Evolutionary conservation across 2,329 filamentous ascomycete species (phyloP), one percentile per base, ranked within the genome.

Genomic region (Colletotrichum agaves): DNA sequence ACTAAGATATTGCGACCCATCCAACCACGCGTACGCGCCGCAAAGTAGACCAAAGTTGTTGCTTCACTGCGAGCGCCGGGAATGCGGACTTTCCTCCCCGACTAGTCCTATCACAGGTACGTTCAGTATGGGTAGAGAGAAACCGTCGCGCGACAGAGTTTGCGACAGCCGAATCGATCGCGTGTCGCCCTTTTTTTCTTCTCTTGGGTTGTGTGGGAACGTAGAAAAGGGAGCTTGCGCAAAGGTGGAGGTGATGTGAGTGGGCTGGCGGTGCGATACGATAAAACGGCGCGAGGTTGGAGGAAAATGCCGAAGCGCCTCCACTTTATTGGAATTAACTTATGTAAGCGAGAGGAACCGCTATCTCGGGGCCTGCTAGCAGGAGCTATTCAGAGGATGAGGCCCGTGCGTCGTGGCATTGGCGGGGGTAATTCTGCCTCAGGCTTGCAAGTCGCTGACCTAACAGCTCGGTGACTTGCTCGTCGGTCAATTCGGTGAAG

Each of bases 281-380:
- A 65, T 68, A 53, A 68, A 68, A 64, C 61, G 65, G 61, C 65
- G 65, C 65, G 65, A 68, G 65, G 65, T 60, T 68, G 65, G 61
- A 60, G 35, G 61, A 65, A 64, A 68, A 65, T 65, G 65, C 65
- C 65, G 65, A 68, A 41, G 33, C 39, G 47, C 46, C 65, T 65
- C 65, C 65, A 68, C 61, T 49, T 7, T 41, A 4, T 23, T 49
- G 12, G 4, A 15, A 4, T 68, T 66, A n/a, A 61, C 17, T 67
- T 68, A 68, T 31, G 61, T 68, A 68, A 68, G 65, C 65, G 47
- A 52, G 39, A 21, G 31, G 19, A 44, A 46, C 46, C 35, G 35
- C 37, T 43, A 19, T 37, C 50, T 57, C 50, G 50, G 63, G 63
- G 43, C 58, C 63, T 62, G 15, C 46, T 31, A 41, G 46, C 43